Evolutionary conservation across 2,329 filamentous ascomycete genomes (phyloP), one percentile per base, ranked within the genome.

Genomic region (Beauveria asiatica): DNA sequence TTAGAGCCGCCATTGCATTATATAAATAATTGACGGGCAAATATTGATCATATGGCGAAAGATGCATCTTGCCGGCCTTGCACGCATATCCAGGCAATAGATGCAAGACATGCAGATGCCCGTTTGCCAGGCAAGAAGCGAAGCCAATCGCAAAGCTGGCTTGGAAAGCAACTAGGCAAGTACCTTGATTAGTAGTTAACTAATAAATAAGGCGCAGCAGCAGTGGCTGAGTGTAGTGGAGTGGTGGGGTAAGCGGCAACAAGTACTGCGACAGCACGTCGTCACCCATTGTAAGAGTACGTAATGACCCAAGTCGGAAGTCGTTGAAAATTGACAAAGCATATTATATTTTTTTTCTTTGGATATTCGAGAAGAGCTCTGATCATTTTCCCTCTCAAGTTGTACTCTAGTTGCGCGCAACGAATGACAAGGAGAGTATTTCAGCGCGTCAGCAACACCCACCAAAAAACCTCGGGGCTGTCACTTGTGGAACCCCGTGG

Each of bases 401-500:
- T 30, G 33, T 37, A 6, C 16, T 13, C 13, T 16, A 37, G 13
- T 37, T 37, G 33, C 33, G 13, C 33, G 5, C 33, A 37, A 37
- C 33, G 33, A 37, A 37, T 37, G 33, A 16, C 33, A 37, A 13
- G 11, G 33, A 37, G 33, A 37, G 33, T 37, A 16, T 37, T 37
- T 16, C 33, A 37, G 33, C 33, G 33, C 33, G 33, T 37, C 33
- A 37, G 33, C 33, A 37, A 37, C 13, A 46, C 19, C 21, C 44
- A 46, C 44, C 21, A 27, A 13, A 13, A 48, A 27, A 16, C 21
- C 21, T 16, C 23, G 10, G 16, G 25, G 9, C 13, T 48, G n/a
- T 16, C 7, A 11, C 46, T 11, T 44, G 56, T 59, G 56, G 56
- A 59, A 21, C 48, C 56, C 23, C 23, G 57, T 59, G 57, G 49